A percentile compares a stretch with the other conserved stretches of the same genome.
These are phyloP conservation scores for Calycina herbarum DNA, from an alignment of 2,329 filamentous ascomycete species.

Conservation along the genomic window DNA sequence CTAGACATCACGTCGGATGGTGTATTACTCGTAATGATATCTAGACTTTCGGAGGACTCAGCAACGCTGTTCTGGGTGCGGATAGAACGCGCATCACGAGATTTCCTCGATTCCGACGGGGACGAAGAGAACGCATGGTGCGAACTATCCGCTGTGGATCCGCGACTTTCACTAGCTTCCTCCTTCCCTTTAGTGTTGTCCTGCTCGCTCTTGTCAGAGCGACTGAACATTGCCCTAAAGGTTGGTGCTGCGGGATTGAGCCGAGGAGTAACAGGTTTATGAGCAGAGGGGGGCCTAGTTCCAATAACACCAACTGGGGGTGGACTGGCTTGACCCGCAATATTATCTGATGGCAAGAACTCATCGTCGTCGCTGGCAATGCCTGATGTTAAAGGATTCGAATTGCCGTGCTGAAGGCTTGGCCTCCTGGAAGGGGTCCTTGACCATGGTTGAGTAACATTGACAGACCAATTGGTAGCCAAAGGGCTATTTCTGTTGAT, in stretches of 20 bases:
- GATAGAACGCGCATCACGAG: conserved; percentile 57
- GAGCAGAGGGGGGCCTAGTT: conserved; percentile 61
- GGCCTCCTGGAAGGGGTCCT: conserved; percentile 77
- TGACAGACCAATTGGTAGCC: conserved; percentile 51
- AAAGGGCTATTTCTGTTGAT: conserved; percentile 54
- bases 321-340: conserved; percentile 53
- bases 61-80: conserved; percentile 59
- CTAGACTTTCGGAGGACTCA: conserved; percentile 49
- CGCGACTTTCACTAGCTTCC: conserved; percentile 38
- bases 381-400: conserved; percentile 60
- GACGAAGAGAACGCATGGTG: conserved; percentile 44
- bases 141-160: conserved; percentile 37
- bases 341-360: conserved; percentile 57
- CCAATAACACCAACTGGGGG: conserved; percentile 74
- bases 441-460: conserved; percentile 61
- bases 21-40: conserved; percentile 56
- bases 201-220: conserved; percentile 43
- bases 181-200: conserved; percentile 44
- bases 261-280: conserved; percentile 53
- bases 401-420: conserved; percentile 75
- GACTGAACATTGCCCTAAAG: conserved; percentile 73
- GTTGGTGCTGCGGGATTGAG: conserved; percentile 88
- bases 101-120: conserved; percentile 53
- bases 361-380: conserved; percentile 65
- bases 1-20: conserved; percentile 51